Percentiles rank a stretch among this genome's conserved stretches.
Conservation (phyloP, 331 rosid species). For the Malus hybrid region DNA sequence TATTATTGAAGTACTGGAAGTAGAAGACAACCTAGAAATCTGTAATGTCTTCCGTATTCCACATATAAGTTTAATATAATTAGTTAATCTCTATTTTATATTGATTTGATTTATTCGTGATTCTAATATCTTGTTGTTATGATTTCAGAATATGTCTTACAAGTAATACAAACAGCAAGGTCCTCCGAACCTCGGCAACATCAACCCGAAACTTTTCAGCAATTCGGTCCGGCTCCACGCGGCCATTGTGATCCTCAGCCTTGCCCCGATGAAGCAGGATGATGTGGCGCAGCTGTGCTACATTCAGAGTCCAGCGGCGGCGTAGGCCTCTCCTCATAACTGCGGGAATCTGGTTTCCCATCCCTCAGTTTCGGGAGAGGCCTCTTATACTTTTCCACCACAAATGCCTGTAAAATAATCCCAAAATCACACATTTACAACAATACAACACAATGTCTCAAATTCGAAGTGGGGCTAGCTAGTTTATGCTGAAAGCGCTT, state of each 20-base stretch:
- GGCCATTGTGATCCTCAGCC: slow-evolving; percentile 72
- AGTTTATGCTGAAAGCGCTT: neutral
- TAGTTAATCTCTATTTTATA: no score
- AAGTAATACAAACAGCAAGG: slow-evolving; percentile 42
- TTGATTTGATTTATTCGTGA: no score
- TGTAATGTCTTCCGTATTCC: no score
- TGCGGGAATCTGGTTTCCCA: slow-evolving; percentile 51
- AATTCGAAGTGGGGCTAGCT: neutral
- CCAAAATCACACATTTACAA: no score
- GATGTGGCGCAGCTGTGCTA: slow-evolving; percentile 71
- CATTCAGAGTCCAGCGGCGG: slow-evolving; percentile 70
- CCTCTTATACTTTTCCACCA: slow-evolving; percentile 65
- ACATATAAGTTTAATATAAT: no score
- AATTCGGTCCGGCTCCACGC: slow-evolving; percentile 54
- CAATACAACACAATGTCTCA: neutral
- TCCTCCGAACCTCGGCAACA: slow-evolving; percentile 41
- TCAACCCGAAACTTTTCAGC: slow-evolving; percentile 56
- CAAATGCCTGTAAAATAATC: slow-evolving; percentile 39
- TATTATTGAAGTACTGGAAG: no score
- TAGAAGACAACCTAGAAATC: no score
- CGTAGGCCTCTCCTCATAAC: slow-evolving; percentile 55
- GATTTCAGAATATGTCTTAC: no score
- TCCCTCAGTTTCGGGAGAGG: slow-evolving; percentile 75
- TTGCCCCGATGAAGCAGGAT: slow-evolving; percentile 70
- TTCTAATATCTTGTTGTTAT: no score